These are phyloP conservation scores for Beta lomatogona DNA, from an alignment of 179 eudicot species.

Conservation along the genomic window DNA sequence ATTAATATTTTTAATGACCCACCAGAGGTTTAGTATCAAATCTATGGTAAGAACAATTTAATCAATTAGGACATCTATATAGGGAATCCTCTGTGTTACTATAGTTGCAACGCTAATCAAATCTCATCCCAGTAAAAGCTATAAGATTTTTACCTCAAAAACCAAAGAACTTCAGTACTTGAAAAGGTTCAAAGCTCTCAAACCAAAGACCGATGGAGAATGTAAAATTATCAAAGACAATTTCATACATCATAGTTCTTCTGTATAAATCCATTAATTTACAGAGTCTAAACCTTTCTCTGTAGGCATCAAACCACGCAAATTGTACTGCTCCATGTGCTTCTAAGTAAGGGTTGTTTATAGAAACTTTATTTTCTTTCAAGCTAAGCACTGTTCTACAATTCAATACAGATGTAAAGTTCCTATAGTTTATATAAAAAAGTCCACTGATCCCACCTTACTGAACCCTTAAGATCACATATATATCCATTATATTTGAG, in stretches of 20 bases:
- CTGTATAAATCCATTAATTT: neutral
- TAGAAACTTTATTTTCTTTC: neutral
- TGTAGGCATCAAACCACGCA: neutral
- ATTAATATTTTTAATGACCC: neutral
- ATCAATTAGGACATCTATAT: neutral
- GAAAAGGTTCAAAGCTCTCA: neutral
- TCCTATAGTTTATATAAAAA: too few species aligned
- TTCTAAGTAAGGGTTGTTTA: neutral
- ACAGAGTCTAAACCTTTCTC: too few species aligned
- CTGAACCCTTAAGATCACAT: neutral
- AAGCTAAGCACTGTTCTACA: neutral
- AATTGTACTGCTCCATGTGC: neutral
- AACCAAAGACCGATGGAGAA: neutral
- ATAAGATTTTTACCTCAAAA: neutral
- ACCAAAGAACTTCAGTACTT: neutral
- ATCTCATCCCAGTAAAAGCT: neutral
- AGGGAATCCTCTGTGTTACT: neutral
- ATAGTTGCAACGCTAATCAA: neutral
- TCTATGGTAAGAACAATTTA: neutral
- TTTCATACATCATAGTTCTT: neutral
- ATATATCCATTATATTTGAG: constrained; percentile 21
- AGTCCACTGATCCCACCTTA: too few species aligned
- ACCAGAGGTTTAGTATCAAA: neutral
- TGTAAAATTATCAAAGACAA: neutral
- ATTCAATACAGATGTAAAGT: neutral